phyloP scores from a whole-genome alignment of 495 filamentous ascomycete genomes.

The Xylaria telfairii region DNA sequence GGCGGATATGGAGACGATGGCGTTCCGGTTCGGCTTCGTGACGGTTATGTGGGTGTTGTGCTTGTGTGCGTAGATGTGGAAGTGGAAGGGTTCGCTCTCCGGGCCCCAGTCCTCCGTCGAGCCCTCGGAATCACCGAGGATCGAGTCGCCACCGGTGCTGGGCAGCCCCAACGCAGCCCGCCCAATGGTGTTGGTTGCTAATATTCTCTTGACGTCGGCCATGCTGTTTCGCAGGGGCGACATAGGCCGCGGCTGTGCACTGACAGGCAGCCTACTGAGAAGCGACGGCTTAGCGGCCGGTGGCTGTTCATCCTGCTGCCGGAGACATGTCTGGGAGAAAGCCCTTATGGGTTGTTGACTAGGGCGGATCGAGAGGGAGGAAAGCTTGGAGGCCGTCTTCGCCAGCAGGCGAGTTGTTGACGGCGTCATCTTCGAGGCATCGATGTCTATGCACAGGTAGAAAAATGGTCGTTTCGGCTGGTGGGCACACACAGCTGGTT shows the following conservation, averaged over 20 bases:
- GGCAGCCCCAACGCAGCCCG: conserved; percentile 33
- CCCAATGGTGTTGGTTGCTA: conserved; percentile 28
- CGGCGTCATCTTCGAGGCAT: conserved; percentile 51
- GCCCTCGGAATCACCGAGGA: conserved; percentile 26
- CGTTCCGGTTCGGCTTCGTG: conserved; percentile 76
- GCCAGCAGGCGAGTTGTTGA: conserved; percentile 54
- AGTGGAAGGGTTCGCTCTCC: conserved; percentile 67
- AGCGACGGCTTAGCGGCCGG: conserved; percentile 13
- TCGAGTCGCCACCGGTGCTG: conserved; percentile 6
- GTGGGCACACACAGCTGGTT: too few relatives aligned
- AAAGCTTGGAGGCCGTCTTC: conserved; percentile 43
- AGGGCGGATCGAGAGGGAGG: conserved; percentile 29
- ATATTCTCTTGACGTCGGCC: conserved; percentile 20
- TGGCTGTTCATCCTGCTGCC: conserved; percentile 6
- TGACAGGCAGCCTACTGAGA: not conserved
- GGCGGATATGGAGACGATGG: conserved; percentile 74
- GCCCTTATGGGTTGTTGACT: conserved; percentile 45
- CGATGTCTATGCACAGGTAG: not conserved
- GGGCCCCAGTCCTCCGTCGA: conserved; percentile 36
- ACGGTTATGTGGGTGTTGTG: conserved; percentile 95
- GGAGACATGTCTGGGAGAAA: conserved; percentile 48
- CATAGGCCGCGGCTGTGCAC: not conserved
- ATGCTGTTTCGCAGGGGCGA: not conserved
- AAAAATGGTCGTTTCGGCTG: not conserved
- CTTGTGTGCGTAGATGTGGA: conserved; percentile 84